Evolutionary conservation across 345 rosid genomes (phyloP), one percentile per base, ranked within the genome.

Genomic region (Heritiera fomes): DNA sequence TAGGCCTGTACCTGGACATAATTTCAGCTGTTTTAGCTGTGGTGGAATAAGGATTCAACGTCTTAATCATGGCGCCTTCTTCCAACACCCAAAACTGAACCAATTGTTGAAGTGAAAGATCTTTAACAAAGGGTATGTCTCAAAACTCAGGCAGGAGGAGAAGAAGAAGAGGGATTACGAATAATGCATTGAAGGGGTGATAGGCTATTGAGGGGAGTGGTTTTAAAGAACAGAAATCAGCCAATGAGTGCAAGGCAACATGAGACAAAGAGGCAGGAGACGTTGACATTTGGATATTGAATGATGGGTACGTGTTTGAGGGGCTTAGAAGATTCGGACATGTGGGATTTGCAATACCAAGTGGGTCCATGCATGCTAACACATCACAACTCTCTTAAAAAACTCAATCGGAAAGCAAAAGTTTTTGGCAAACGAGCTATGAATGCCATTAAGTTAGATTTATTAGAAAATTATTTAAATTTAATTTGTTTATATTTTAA

Each of bases 1-100:
- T 96, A 3, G 98, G 99, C 75, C 97, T 85, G 76, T 92, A 96
- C 82, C 94, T 83, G 4, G 97, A 94, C 94, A 96, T 89, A 78
- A 96, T 96, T 86, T 96, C 98, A 47, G 97, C 97, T 1, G 98
- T 94, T 80, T 90, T 92, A 0, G 90, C 89, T 9, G 96, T 86
- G 59, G 80, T 76, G 5, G 91, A 67, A 76, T 86, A 88, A 80
- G 90, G 88, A 46, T 55, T 86, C 55, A 90, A 82, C 14, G 93
- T 90, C 88, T 87, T 91, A 78, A 92, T 88, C 97, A 94, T 94
- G 80, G 70, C 73, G 79, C 55, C 60, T 68, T 60, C 72, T 17
- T 53, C 18, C n/a, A 40, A 6, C 77, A 58, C 52, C 6, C 38
- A 38, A 40, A 74, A 23, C 41, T 50, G 28, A 71, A 30, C 30